phyloP scores from a whole-genome alignment of 1,139 yeast species.

The Wickerhamiella pararugosa region DNA sequence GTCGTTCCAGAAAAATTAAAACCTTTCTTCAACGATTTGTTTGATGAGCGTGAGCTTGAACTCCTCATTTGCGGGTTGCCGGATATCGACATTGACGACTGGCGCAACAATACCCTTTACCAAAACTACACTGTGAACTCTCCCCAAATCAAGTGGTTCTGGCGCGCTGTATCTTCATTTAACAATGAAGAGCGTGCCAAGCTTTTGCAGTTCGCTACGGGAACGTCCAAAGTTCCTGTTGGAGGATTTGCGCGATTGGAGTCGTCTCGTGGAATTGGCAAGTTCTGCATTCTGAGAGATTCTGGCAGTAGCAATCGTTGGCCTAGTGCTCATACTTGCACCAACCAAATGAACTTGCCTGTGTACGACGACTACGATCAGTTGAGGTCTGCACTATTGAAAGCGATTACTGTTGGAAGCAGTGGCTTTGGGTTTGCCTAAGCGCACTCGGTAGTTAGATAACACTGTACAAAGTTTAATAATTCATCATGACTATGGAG shows the following conservation, averaged over 20 bases:
- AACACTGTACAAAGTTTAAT: background rate
- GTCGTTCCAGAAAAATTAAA: conserved; percentile 69
- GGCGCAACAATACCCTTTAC: conserved; percentile 79
- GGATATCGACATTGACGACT: conserved; percentile 87
- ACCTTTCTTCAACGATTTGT: conserved; percentile 41
- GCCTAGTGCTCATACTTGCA: conserved; percentile 94
- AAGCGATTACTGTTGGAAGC: conserved; percentile 88
- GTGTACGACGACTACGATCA: conserved; percentile 83
- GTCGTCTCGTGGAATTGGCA: conserved; percentile 77
- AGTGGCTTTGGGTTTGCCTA: conserved; percentile 88
- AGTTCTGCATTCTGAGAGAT: conserved; percentile 82
- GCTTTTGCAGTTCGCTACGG: conserved; percentile 88
- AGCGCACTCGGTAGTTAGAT: background rate
- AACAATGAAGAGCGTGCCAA: conserved; percentile 92
- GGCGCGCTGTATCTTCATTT: conserved; percentile 89
- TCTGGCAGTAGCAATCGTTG: conserved; percentile 74
- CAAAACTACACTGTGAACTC: conserved; percentile 75
- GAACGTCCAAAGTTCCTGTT: conserved; percentile 91
- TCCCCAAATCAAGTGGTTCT: conserved; percentile 88
- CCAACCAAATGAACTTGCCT: conserved; percentile 88
- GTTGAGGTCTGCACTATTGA: conserved; percentile 59
- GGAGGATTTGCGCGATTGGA: conserved; percentile 84
- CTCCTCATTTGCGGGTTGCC: conserved; percentile 88
- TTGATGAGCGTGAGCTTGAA: conserved; percentile 93
- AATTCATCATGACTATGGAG: too few relatives aligned